phyloP scores from a whole-genome alignment of 805 yeast genomes.

The Schizosaccharomyces osmophilus region DNA sequence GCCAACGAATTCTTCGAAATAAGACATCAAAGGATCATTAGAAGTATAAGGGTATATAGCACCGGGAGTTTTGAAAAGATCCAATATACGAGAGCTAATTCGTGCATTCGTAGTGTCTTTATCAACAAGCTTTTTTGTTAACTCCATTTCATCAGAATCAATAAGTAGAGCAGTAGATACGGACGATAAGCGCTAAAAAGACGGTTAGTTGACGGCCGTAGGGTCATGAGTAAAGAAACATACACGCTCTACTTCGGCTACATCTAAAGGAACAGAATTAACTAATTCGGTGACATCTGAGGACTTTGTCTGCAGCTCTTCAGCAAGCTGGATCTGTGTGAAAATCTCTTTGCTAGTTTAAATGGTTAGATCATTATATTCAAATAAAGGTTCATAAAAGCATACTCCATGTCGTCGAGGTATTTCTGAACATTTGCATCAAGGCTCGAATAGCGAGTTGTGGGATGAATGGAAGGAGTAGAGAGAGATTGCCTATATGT shows the following conservation, averaged over 20 bases:
- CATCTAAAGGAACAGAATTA: conserved; percentile 28
- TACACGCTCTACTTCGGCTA: conserved; percentile 21
- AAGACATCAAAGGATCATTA: conserved; percentile 23
- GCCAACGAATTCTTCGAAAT: conserved; percentile 22
- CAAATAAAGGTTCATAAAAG: background rate
- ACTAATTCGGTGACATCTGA: conserved; percentile 19
- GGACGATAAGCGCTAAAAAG: background rate
- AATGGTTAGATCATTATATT: background rate
- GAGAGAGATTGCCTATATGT: background rate
- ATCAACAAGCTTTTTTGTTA: conserved; percentile 5
- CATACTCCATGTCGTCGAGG: conserved; percentile 24
- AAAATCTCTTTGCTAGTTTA: background rate
- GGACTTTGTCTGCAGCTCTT: conserved; percentile 3
- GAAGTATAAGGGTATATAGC: conserved; percentile 11
- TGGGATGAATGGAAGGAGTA: conserved; percentile 19
- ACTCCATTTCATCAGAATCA: background rate
- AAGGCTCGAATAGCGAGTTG: conserved; percentile 32
- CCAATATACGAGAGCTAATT: background rate
- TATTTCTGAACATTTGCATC: conserved; percentile 28
- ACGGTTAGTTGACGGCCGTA: background rate
- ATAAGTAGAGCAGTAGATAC: background rate
- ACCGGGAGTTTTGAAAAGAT: conserved; percentile 2
- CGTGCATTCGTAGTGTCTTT: conserved; percentile 1
- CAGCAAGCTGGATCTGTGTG: background rate
- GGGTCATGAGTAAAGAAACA: background rate